Evolutionary conservation across 306 rosid species (phyloP).

Genomic region (Gastrolobium bilobum): DNA sequence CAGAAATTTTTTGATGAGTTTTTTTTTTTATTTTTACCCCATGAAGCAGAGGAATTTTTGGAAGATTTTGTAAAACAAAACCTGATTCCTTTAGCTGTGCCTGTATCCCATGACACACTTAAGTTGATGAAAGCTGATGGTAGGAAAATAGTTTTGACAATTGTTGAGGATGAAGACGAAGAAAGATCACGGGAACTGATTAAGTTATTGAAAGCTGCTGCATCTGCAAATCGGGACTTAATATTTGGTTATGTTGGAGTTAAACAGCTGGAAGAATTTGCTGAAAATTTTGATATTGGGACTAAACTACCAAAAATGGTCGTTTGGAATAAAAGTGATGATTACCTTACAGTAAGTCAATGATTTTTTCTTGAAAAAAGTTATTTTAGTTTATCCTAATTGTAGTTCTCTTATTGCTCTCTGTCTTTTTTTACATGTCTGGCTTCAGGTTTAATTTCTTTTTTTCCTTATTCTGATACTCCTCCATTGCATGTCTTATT

Average conservation of each 20-base stretch:
- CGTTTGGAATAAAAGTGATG: conserved; percentile 84
- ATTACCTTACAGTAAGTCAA: conserved; percentile 76
- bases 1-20: conserved; percentile 28
- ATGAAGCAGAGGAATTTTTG: conserved; percentile 75
- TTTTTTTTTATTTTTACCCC: conserved; percentile 39
- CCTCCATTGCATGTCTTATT: conserved; percentile 1
- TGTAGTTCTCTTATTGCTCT: conserved; percentile 38
- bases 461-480: background rate
- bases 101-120: conserved; percentile 77
- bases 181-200: conserved; percentile 73
- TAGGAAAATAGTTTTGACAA: conserved; percentile 83
- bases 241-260: conserved; percentile 89
- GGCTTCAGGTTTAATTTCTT: background rate
- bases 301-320: conserved; percentile 83
- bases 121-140: conserved; percentile 74
- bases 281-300: conserved; percentile 77
- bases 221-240: conserved; percentile 94
- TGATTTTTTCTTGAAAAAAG: conserved; percentile 5
- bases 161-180: conserved; percentile 82
- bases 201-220: conserved; percentile 87
- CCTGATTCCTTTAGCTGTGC: conserved; percentile 80
- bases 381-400: conserved; percentile 22
- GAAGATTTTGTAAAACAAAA: conserved; percentile 84
- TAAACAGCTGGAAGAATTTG: conserved; percentile 84
- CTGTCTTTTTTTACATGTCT: conserved; percentile 17